Evolutionary conservation across 352 stramenopile species (phyloP).

Genomic region (Pythium plurisporium): DNA sequence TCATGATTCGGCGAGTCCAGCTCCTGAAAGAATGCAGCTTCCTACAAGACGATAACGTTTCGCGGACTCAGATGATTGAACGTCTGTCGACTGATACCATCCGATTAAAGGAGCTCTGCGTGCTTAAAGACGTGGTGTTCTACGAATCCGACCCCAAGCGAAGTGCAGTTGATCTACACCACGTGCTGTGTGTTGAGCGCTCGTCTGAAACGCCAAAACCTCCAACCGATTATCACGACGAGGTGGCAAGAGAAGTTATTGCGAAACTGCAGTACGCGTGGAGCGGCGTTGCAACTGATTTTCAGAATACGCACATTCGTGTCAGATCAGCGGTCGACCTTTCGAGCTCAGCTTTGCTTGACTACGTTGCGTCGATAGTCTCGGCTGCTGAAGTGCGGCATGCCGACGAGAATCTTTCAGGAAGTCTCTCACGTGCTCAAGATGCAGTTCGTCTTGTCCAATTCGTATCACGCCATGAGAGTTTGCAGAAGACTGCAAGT

Average conservation of each 20-base stretch:
- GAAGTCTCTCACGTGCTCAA: not conserved
- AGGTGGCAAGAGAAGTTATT: slow-evolving; percentile 1
- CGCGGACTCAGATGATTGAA: slow-evolving; percentile 46
- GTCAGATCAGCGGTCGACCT: not conserved
- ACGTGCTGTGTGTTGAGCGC: slow-evolving; percentile 18
- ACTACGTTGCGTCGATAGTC: slow-evolving; percentile 8
- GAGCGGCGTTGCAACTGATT: not conserved
- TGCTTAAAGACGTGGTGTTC: slow-evolving; percentile 37
- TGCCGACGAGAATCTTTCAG: not conserved
- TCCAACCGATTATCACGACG: not conserved
- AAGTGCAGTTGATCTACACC: slow-evolving; percentile 36
- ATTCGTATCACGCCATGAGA: not conserved
- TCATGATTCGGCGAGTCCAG: slow-evolving; percentile 62
- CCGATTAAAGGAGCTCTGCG: slow-evolving; percentile 46
- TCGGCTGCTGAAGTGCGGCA: slow-evolving; percentile 4
- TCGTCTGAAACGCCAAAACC: not conserved
- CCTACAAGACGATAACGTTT: slow-evolving; percentile 35
- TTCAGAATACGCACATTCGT: not conserved
- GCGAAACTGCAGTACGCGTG: slow-evolving; percentile 7
- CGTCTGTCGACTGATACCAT: slow-evolving; percentile 44
- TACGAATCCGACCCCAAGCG: slow-evolving; percentile 31
- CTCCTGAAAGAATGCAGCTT: slow-evolving; percentile 62
- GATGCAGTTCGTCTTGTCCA: slow-evolving; percentile 8
- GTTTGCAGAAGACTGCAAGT: not conserved
- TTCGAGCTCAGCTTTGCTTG: not conserved